These are phyloP conservation scores for Tolypocladium ovalisporum DNA, from an alignment of 2,329 filamentous ascomycete species.

Conservation along the genomic window DNA sequence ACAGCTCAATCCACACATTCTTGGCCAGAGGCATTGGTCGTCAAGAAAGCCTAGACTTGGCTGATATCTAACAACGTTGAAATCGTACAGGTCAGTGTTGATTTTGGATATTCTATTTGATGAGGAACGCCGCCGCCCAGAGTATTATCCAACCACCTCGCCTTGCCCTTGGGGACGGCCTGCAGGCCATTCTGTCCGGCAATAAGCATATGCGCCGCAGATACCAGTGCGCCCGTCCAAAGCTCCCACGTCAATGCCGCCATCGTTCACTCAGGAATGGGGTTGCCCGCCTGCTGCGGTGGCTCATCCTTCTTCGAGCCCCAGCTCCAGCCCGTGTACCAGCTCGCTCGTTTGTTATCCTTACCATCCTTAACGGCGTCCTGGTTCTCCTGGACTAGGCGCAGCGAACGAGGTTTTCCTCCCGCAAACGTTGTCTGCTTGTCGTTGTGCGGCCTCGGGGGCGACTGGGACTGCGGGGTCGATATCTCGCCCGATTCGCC, in stretches of 20 bases:
- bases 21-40: neutral
- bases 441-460: conserved; percentile 38
- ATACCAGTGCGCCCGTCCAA: neutral
- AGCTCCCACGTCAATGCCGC: neutral
- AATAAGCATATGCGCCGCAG: neutral
- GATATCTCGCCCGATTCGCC: conserved; percentile 50
- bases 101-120: neutral
- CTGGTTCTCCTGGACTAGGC: conserved; percentile 72
- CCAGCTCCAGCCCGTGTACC: conserved; percentile 50
- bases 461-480: conserved; percentile 41
- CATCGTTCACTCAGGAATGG: conserved; percentile 22
- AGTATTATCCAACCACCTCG: conserved; percentile 1
- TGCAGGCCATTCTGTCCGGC: neutral
- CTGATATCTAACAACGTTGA: neutral
- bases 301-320: conserved; percentile 37
- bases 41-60: neutral
- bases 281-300: conserved; percentile 13
- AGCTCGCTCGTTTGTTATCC: conserved; percentile 50
- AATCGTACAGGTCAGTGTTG: conserved; percentile 1
- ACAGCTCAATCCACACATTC: neutral
- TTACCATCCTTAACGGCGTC: conserved; percentile 39
- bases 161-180: neutral
- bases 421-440: conserved; percentile 48
- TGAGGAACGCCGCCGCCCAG: neutral
- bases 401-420: conserved; percentile 71